phyloP scores from a whole-genome alignment of 176 grass and related monocot species.

The Oryza nivara region DNA sequence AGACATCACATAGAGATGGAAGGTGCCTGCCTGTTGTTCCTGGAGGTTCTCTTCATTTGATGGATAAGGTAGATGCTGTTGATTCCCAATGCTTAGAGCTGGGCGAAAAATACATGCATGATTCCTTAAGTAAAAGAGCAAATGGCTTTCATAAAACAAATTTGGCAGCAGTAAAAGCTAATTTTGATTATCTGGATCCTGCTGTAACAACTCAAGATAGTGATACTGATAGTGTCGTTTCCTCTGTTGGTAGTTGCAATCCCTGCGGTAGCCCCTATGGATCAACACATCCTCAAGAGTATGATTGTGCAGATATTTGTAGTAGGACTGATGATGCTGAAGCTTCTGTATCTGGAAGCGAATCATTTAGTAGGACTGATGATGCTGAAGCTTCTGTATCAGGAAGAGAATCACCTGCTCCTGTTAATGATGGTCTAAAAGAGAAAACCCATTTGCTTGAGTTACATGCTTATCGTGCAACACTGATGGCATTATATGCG shows the following conservation, averaged over 20 bases:
- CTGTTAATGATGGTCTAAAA: conserved; percentile 30
- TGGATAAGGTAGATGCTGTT: conserved; percentile 85
- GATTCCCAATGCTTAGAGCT: conserved; percentile 59
- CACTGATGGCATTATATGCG: conserved; percentile 76
- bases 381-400: conserved; percentile 59
- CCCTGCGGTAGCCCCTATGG: conserved; percentile 49
- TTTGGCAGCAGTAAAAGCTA: conserved; percentile 23
- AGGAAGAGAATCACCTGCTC: conserved; percentile 58
- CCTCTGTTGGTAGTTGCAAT: conserved; percentile 90
- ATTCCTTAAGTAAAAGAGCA: conserved; percentile 51
- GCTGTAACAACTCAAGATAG: conserved; percentile 46
- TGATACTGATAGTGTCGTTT: conserved; percentile 63
- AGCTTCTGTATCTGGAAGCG: conserved; percentile 62
- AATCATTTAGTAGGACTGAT: conserved; percentile 24
- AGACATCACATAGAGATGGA: conserved; percentile 39
- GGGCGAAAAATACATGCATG: conserved; percentile 57
- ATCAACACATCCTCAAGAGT: conserved; percentile 38
- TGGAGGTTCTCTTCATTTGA: conserved; percentile 44
- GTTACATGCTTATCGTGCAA: conserved; percentile 88
- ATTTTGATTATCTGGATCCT: conserved; percentile 35
- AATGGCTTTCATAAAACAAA: conserved; percentile 51
- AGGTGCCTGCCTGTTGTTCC: conserved; percentile 34
- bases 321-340: conserved; percentile 57
- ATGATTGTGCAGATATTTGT: conserved; percentile 45
- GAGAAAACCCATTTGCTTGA: conserved; percentile 76